These are phyloP conservation scores for Russula lepida DNA, from an alignment of 768 basidiomycete genomes.

Conservation along the genomic window DNA sequence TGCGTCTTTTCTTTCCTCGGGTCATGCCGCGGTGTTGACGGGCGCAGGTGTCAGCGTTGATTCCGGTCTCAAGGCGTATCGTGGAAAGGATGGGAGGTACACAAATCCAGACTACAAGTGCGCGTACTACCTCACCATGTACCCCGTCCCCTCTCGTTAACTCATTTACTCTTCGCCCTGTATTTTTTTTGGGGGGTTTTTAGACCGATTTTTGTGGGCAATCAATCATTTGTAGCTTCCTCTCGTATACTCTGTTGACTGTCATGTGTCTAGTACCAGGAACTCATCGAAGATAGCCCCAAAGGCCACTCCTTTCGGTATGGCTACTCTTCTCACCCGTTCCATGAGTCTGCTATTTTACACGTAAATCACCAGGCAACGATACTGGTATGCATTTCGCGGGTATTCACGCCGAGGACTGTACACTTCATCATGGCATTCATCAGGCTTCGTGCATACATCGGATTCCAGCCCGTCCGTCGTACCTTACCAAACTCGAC, in stretches of 20 bases:
- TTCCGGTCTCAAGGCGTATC: slow-evolving; percentile 90
- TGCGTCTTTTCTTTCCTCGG: slow-evolving; percentile 54
- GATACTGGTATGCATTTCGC: slow-evolving; percentile 59
- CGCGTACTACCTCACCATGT: slow-evolving; percentile 20
- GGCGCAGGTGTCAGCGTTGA: slow-evolving; percentile 95
- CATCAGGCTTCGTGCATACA: slow-evolving; percentile 56
- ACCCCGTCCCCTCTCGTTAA: neutral
- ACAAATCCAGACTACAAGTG: slow-evolving; percentile 88
- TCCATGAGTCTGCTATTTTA: neutral
- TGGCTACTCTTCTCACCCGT: slow-evolving; percentile 19
- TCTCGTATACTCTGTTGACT: slow-evolving; percentile 6
- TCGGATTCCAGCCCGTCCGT: slow-evolving; percentile 85
- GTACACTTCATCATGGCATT: neutral
- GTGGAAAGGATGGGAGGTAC: slow-evolving; percentile 77
- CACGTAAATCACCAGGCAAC: slow-evolving; percentile 42
- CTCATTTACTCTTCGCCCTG: neutral
- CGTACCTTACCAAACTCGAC: slow-evolving; percentile 80
- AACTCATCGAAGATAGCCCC: slow-evolving; percentile 64
- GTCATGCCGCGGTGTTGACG: slow-evolving; percentile 70
- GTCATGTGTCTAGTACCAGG: slow-evolving; percentile 49
- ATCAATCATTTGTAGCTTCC: neutral
- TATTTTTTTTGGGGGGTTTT: neutral
- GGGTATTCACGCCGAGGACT: neutral
- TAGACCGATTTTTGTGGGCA: slow-evolving; percentile 23
- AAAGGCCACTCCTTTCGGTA: slow-evolving; percentile 68